A percentile compares a stretch with the other conserved stretches of the same genome.
Conservation (phyloP, 257 asterid genomes). For the Misopates orontium region DNA sequence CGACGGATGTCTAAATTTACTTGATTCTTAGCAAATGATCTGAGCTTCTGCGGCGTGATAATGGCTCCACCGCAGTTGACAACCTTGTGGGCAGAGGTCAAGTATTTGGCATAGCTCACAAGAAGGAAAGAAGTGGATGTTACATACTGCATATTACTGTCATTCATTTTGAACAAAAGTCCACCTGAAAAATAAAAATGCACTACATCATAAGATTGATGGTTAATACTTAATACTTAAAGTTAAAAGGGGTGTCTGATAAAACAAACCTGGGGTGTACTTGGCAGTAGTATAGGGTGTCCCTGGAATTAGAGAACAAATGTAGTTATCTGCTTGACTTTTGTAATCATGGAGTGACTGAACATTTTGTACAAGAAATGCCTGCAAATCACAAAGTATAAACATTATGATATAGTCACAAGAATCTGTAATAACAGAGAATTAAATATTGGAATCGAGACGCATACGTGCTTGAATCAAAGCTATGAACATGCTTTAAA, state of each 20-base stretch:
- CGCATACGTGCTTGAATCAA: no score
- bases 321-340: constrained; percentile 88
- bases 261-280: constrained; percentile 71
- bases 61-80: constrained; percentile 78
- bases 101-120: constrained; percentile 85
- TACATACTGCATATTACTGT: constrained; percentile 88
- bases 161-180: constrained; percentile 88
- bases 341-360: constrained; percentile 89
- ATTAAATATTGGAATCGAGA: no score
- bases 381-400: constrained; percentile 38
- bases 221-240: no score
- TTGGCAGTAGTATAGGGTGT: constrained; percentile 65
- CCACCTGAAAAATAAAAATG: constrained; percentile 55
- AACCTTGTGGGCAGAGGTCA: constrained; percentile 57
- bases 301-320: constrained; percentile 89
- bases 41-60: constrained; percentile 70
- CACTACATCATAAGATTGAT: no score
- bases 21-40: constrained; percentile 79
- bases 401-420: neutral
- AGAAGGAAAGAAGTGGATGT: constrained; percentile 86
- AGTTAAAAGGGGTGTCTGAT: no score
- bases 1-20: constrained; percentile 18
- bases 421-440: neutral
- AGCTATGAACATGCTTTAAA: no score
- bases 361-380: constrained; percentile 85